These are phyloP conservation scores for Pistacia integerrima DNA, from an alignment of 345 rosid species.

Conservation along the genomic window DNA sequence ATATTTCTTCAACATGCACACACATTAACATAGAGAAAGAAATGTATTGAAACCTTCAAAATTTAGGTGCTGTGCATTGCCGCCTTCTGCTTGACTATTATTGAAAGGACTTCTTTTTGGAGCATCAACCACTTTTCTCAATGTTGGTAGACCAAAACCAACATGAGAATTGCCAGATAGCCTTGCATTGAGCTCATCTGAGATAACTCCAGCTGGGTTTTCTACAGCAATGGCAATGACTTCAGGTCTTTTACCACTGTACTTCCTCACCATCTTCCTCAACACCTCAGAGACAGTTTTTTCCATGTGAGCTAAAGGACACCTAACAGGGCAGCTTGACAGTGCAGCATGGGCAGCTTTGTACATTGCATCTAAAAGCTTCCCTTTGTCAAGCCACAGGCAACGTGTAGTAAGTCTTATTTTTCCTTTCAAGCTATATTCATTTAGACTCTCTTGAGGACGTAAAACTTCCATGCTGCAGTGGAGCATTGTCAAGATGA, in stretches of 20 bases:
- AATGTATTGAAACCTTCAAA: slow-evolving; percentile 40
- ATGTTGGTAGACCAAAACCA: slow-evolving; percentile 56
- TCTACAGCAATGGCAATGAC: slow-evolving; percentile 83
- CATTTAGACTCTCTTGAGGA: slow-evolving; percentile 54
- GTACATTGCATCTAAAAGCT: slow-evolving; percentile 84
- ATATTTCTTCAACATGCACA: not conserved
- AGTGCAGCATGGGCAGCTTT: slow-evolving; percentile 94
- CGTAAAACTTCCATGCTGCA: slow-evolving; percentile 92
- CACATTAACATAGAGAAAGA: slow-evolving; percentile 16
- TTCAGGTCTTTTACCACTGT: slow-evolving; percentile 95
- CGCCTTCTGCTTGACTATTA: slow-evolving; percentile 32
- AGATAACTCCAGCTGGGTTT: slow-evolving; percentile 70
- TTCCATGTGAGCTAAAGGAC: slow-evolving; percentile 92
- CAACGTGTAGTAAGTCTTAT: slow-evolving; percentile 94
- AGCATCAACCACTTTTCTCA: slow-evolving; percentile 52
- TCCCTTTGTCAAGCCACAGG: slow-evolving; percentile 97
- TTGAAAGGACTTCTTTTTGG: slow-evolving; percentile 40
- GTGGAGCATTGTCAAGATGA: slow-evolving; percentile 26
- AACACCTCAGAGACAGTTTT: slow-evolving; percentile 81
- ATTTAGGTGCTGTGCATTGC: slow-evolving; percentile 27
- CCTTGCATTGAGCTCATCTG: slow-evolving; percentile 67
- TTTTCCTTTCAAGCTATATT: slow-evolving; percentile 73
- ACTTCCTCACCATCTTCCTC: slow-evolving; percentile 93
- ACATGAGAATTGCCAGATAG: slow-evolving; percentile 63
- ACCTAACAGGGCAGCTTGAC: slow-evolving; percentile 82